Conservation (phyloP, 2,329 filamentous ascomycete genomes). For the Cladophialophora carrionii region DNA sequence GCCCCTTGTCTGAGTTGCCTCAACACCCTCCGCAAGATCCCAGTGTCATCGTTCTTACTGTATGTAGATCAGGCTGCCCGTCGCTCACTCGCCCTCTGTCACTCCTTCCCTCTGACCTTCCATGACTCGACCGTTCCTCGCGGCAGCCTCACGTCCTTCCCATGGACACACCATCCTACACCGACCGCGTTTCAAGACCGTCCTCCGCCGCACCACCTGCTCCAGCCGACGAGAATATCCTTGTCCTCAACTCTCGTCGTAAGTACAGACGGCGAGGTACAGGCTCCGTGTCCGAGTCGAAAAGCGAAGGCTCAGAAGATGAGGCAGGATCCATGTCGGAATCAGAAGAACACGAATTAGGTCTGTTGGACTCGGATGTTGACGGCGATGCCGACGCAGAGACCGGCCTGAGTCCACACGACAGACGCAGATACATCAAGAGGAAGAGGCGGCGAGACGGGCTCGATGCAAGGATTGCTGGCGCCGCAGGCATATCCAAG, state of each 20-base stretch:
- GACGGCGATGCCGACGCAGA: slow-evolving; percentile 88
- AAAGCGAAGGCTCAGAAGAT: slow-evolving; percentile 34
- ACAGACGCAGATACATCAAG: slow-evolving; percentile 68
- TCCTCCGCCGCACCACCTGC: slow-evolving; percentile 22
- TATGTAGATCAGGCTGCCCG: slow-evolving; percentile 3
- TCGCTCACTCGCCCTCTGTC: slow-evolving; percentile 2
- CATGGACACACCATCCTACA: slow-evolving; percentile 34
- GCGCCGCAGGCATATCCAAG: slow-evolving; percentile 60
- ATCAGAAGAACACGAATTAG: slow-evolving; percentile 61
- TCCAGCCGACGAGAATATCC: slow-evolving; percentile 20
- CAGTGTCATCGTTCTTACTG: slow-evolving; percentile 5
- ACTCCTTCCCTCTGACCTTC: slow-evolving; percentile 5
- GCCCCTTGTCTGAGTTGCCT: slow-evolving; percentile 2
- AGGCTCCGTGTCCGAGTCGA: slow-evolving; percentile 33
- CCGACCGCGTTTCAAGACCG: slow-evolving; percentile 27
- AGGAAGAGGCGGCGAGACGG: slow-evolving; percentile 69
- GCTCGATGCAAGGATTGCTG: slow-evolving; percentile 69
- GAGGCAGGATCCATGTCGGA: slow-evolving; percentile 46
- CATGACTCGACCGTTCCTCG: slow-evolving; percentile 10
- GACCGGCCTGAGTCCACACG: slow-evolving; percentile 76
- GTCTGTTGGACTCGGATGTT: slow-evolving; percentile 67
- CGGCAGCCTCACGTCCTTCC: slow-evolving; percentile 13
- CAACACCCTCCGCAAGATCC: background rate
- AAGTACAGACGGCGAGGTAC: slow-evolving; percentile 37
- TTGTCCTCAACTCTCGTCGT: slow-evolving; percentile 37